Conservation (phyloP, 257 asterid species). For the Haberlea rhodopensis region DNA sequence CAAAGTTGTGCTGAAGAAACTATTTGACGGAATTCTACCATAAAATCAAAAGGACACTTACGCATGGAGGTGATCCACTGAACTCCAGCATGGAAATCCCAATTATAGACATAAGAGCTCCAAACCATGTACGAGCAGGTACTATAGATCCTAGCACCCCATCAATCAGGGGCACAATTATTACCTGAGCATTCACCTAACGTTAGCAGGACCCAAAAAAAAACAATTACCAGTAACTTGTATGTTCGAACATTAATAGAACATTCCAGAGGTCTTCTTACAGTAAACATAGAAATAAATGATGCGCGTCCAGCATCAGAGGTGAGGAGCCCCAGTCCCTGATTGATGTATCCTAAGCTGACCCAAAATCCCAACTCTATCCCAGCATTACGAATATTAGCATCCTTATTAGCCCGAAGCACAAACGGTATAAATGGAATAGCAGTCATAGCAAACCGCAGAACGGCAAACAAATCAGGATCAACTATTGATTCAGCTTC, state of each 20-base stretch:
- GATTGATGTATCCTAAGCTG: slow-evolving; percentile 75
- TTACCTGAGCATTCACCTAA: slow-evolving; percentile 47
- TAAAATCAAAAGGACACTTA: slow-evolving; percentile 34
- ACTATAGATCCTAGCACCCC: slow-evolving; percentile 64
- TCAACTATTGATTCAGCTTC: slow-evolving; percentile 71
- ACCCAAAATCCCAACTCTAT: slow-evolving; percentile 75
- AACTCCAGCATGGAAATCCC: slow-evolving; percentile 83
- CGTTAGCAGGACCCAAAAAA: slow-evolving; percentile 26
- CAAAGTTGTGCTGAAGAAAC: slow-evolving; percentile 8
- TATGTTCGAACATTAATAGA: background rate
- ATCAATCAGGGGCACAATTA: slow-evolving; percentile 84
- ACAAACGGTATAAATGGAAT: slow-evolving; percentile 61
- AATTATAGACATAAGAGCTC: slow-evolving; percentile 59
- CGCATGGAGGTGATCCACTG: slow-evolving; percentile 87
- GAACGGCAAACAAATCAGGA: slow-evolving; percentile 66
- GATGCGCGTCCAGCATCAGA: slow-evolving; percentile 89
- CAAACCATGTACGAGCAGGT: slow-evolving; percentile 80
- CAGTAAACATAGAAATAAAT: slow-evolving; percentile 73
- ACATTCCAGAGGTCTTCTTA: slow-evolving; percentile 29
- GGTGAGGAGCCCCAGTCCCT: slow-evolving; percentile 76
- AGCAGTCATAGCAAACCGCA: slow-evolving; percentile 63
- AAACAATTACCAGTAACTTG: background rate
- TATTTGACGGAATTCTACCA: slow-evolving; percentile 1
- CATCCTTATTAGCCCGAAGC: slow-evolving; percentile 48
- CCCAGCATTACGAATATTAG: slow-evolving; percentile 61